Percentiles rank a stretch among this genome's conserved stretches.
phyloP scores from a whole-genome alignment of 805 yeast species.

The Ogataea haglerorum region DNA sequence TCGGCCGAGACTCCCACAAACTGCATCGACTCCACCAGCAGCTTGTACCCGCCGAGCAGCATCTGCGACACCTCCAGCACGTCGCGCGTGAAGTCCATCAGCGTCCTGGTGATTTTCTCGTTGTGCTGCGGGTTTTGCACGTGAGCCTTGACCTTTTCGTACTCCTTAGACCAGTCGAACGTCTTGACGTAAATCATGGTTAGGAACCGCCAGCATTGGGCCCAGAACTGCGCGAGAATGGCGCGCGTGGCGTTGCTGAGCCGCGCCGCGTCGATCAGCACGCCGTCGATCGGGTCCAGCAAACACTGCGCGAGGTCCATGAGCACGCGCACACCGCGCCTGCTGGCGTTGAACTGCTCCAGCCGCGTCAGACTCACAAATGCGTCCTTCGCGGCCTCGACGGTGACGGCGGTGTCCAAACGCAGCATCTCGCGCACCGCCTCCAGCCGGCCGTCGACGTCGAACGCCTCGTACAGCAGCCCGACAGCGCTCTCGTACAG shows the following conservation, averaged over 20 bases:
- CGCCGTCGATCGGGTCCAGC: conserved; percentile 64
- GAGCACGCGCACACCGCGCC: conserved; percentile 62
- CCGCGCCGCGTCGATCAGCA: conserved; percentile 29
- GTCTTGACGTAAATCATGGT: conserved; percentile 66
- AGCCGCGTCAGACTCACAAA: conserved; percentile 15
- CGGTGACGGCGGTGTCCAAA: conserved; percentile 40
- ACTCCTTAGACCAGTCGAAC: conserved; percentile 63
- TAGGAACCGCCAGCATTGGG: conserved; percentile 65
- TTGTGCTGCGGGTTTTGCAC: conserved; percentile 19
- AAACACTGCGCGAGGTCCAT: conserved; percentile 69
- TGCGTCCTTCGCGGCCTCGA: conserved; percentile 41
- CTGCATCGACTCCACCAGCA: conserved; percentile 34
- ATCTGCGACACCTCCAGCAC: conserved; percentile 73
- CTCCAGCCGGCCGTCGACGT: conserved; percentile 75
- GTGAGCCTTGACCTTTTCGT: conserved; percentile 26
- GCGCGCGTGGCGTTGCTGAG: conserved; percentile 15
- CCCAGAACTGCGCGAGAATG: conserved; percentile 55
- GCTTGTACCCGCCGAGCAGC: conserved; percentile 61
- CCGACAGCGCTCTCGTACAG: conserved; percentile 69
- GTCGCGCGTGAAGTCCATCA: conserved; percentile 76
- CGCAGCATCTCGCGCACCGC: conserved; percentile 58
- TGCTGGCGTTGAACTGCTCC: conserved; percentile 22
- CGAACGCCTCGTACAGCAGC: conserved; percentile 70
- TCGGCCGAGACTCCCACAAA: conserved; percentile 19
- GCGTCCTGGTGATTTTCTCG: conserved; percentile 22